Evolutionary conservation across 768 basidiomycete genomes (phyloP).

Genomic region (Psilocybe sp.): DNA sequence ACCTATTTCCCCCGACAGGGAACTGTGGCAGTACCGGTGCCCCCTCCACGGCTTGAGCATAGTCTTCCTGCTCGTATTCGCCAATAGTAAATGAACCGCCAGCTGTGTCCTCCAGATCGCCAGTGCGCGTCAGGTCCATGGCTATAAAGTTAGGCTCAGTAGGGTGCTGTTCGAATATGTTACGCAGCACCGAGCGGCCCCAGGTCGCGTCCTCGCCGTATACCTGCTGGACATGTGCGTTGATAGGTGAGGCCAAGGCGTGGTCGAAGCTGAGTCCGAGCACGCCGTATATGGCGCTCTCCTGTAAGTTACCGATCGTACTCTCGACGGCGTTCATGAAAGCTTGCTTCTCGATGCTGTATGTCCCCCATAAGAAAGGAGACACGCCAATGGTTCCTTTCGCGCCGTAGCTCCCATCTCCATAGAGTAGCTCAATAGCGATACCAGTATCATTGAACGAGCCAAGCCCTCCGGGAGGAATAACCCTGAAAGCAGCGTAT

Average conservation of each 20-base stretch:
- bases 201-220: slow-evolving; percentile 26
- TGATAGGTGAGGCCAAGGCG: slow-evolving; percentile 26
- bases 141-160: slow-evolving; percentile 36
- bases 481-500: slow-evolving; percentile 22
- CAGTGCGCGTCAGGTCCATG: slow-evolving; percentile 38
- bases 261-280: slow-evolving; percentile 34
- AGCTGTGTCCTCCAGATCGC: slow-evolving; percentile 34
- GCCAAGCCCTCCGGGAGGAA: slow-evolving; percentile 30
- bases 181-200: slow-evolving; percentile 35
- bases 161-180: slow-evolving; percentile 35
- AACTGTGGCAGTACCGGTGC: slow-evolving; percentile 30
- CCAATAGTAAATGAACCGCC: slow-evolving; percentile 42
- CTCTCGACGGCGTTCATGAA: slow-evolving; percentile 26
- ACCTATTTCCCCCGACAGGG: slow-evolving; percentile 32
- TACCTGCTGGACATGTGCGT: slow-evolving; percentile 16
- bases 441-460: slow-evolving; percentile 30
- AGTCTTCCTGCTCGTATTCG: slow-evolving; percentile 30
- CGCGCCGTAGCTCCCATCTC: slow-evolving; percentile 33
- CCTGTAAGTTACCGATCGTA: slow-evolving; percentile 10
- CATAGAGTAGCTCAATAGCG: slow-evolving; percentile 25
- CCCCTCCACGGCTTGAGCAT: slow-evolving; percentile 25
- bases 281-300: slow-evolving; percentile 29
- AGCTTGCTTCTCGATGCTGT: slow-evolving; percentile 25
- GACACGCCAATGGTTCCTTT: slow-evolving; percentile 30
- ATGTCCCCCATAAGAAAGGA: slow-evolving; percentile 28